Evolutionary conservation across 768 basidiomycete species (phyloP).

Genomic region (Exsudoporus frostii): DNA sequence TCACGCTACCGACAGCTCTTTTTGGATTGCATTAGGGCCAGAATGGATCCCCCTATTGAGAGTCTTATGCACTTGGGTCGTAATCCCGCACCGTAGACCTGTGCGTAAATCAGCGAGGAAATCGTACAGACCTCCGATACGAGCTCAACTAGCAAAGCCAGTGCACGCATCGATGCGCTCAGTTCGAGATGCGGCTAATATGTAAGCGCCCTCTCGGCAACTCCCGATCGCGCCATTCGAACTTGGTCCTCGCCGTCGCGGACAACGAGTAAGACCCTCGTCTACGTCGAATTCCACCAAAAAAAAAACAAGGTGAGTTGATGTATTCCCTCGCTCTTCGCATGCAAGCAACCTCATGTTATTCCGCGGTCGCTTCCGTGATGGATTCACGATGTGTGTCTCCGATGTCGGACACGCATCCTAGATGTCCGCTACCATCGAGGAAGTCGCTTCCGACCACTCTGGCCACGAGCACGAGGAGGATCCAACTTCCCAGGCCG

Average conservation of each 20-base stretch:
- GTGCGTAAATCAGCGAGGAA: not conserved
- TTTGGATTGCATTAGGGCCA: not conserved
- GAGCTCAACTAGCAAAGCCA: not conserved
- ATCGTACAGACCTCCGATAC: not conserved
- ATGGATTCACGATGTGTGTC: slow-evolving; percentile 29
- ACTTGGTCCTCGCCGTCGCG: slow-evolving; percentile 28
- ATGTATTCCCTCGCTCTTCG: not conserved
- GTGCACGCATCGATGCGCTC: no score
- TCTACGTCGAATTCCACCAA: slow-evolving; percentile 3
- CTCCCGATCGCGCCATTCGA: slow-evolving; percentile 15
- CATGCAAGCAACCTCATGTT: not conserved
- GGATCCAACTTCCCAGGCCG: slow-evolving; percentile 80
- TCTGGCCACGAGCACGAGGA: slow-evolving; percentile 73
- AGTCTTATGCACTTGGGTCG: not conserved
- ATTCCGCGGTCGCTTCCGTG: not conserved
- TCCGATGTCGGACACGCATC: slow-evolving; percentile 28
- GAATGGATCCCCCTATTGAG: no score
- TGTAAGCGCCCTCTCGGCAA: slow-evolving; percentile 24
- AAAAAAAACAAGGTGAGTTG: slow-evolving; percentile 22
- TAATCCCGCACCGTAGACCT: not conserved
- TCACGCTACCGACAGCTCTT: not conserved
- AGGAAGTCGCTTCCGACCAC: slow-evolving; percentile 81
- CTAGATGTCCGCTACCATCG: slow-evolving; percentile 73
- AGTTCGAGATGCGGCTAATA: not conserved
- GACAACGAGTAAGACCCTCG: slow-evolving; percentile 34